phyloP scores from a whole-genome alignment of 2,329 filamentous ascomycete genomes.

The Trichoderma guizhouense region DNA sequence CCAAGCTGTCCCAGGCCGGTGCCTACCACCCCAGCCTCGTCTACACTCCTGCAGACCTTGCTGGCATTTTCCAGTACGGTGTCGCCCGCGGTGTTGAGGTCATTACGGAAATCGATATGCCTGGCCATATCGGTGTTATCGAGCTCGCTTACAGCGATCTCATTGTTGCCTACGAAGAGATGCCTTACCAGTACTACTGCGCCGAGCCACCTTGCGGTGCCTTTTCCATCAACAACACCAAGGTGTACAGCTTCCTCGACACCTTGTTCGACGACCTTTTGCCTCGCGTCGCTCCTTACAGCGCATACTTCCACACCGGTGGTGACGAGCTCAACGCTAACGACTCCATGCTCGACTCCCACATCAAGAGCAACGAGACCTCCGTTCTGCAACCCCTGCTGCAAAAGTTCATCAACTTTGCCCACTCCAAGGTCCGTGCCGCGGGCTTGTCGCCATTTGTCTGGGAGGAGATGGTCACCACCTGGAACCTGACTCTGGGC shows the following conservation, averaged over 20 bases:
- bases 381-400: slow-evolving; percentile 70
- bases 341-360: slow-evolving; percentile 62
- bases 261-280: slow-evolving; percentile 70
- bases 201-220: slow-evolving; percentile 64
- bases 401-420: slow-evolving; percentile 70
- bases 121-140: slow-evolving; percentile 56
- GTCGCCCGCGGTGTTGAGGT: slow-evolving; percentile 55
- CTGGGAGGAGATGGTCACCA: slow-evolving; percentile 82
- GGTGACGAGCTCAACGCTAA: slow-evolving; percentile 84
- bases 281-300: slow-evolving; percentile 67
- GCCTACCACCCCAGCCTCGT: slow-evolving; percentile 67
- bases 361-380: slow-evolving; percentile 62
- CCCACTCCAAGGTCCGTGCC: slow-evolving; percentile 61
- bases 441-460: slow-evolving; percentile 69
- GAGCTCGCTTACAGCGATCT: slow-evolving; percentile 49
- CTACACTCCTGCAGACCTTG: slow-evolving; percentile 65
- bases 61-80: slow-evolving; percentile 69
- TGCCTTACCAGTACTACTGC: slow-evolving; percentile 58
- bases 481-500: slow-evolving; percentile 73
- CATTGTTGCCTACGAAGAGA: slow-evolving; percentile 53
- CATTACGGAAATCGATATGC: slow-evolving; percentile 61
- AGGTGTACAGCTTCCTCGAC: slow-evolving; percentile 68
- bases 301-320: slow-evolving; percentile 78
- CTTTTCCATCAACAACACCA: slow-evolving; percentile 71
- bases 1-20: slow-evolving; percentile 67